Percentiles rank a stretch among this genome's conserved stretches.
Conservation (phyloP, 1,284 basidiomycete genomes). For the Vanrija humicola region DNA sequence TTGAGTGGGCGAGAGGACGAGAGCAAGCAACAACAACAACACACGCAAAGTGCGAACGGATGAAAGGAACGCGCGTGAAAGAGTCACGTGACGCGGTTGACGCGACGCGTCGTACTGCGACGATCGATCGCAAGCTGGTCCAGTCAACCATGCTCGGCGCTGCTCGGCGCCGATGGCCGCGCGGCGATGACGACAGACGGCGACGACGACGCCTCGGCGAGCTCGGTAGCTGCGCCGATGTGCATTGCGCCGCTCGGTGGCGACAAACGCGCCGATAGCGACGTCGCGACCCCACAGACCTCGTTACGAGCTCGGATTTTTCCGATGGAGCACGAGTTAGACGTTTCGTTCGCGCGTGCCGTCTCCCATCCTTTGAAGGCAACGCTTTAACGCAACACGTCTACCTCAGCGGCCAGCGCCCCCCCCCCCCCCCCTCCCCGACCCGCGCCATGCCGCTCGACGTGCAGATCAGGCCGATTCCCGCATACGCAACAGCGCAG, state of each 20-base stretch:
- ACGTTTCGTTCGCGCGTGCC: no score
- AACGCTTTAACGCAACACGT: no score
- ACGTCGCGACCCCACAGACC: no score
- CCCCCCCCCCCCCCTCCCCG: neutral
- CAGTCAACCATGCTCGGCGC: neutral
- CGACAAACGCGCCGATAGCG: no score
- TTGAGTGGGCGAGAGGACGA: neutral
- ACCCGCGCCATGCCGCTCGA: neutral
- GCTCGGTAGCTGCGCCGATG: no score
- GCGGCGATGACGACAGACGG: neutral
- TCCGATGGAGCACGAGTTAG: no score
- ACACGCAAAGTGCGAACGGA: neutral
- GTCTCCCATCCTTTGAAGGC: no score
- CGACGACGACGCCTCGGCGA: no score
- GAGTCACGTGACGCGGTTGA: neutral
- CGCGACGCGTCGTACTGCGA: no score
- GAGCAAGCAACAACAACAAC: neutral
- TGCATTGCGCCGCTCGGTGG: no score
- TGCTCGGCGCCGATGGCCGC: no score
- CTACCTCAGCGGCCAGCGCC: neutral
- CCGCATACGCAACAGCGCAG: conserved; percentile 4
- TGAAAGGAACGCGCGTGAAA: neutral
- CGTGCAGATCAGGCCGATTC: conserved; percentile 8
- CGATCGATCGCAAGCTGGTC: neutral
- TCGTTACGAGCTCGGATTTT: no score